Percentiles rank a stretch among this genome's conserved stretches.
Conservation (phyloP, 2,329 filamentous ascomycete genomes). For the Grosmannia clavigera region DNA sequence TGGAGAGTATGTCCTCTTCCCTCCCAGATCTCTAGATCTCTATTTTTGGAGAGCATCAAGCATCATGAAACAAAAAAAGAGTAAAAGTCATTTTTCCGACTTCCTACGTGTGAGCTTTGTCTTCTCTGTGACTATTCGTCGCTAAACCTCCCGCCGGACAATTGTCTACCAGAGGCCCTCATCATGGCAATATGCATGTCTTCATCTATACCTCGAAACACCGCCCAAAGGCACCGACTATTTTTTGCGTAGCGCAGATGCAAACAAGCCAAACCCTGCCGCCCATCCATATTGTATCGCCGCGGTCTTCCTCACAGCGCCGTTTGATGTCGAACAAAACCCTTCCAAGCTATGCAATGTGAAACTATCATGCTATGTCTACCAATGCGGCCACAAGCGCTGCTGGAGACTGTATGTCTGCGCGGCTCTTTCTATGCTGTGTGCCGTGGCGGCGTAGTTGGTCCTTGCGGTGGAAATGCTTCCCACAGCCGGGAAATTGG, state of each 20-base stretch:
- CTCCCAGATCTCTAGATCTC: not conserved
- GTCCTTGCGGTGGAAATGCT: constrained; percentile 46
- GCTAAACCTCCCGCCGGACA: not conserved
- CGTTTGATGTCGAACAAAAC: not conserved
- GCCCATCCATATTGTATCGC: not conserved
- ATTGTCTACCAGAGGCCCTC: too few relatives aligned
- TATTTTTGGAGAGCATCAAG: not conserved
- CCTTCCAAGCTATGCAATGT: not conserved
- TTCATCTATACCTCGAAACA: too few relatives aligned
- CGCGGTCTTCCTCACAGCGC: not conserved
- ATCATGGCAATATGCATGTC: too few relatives aligned
- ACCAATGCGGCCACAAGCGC: not conserved
- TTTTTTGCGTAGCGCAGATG: too few relatives aligned
- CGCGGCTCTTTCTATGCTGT: constrained; percentile 17
- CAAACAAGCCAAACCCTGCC: not conserved
- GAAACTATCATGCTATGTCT: not conserved
- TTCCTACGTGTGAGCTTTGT: not conserved
- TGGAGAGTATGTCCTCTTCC: not conserved
- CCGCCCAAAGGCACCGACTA: too few relatives aligned
- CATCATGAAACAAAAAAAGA: constrained; percentile 1
- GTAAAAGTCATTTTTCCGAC: not conserved
- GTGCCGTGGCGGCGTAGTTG: constrained; percentile 45
- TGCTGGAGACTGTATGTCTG: not conserved
- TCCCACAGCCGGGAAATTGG: constrained; percentile 33
- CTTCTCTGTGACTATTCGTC: not conserved